Evolutionary conservation across 2,329 filamentous ascomycete genomes (phyloP), one percentile per base, ranked within the genome.

Genomic region (Neofusicoccum umdonicola): DNA sequence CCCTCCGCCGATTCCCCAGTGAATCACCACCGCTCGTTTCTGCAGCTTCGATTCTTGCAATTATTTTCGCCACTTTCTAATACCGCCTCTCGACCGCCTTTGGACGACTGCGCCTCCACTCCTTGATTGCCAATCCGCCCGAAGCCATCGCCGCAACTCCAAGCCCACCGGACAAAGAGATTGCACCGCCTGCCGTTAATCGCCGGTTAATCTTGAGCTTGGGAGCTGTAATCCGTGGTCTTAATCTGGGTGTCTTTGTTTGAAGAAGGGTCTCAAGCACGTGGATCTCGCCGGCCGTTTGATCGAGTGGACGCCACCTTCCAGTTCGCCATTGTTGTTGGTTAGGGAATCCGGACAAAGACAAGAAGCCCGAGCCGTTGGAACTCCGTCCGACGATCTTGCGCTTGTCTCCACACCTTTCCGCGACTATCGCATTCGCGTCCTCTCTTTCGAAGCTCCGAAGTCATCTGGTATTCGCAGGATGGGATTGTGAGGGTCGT

Each of bases 1-100:
- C 56, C n/a, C 8, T 12, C 63, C n/a, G 37, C 64, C 70, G 73
- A 73, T 76, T 76, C 73, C 54, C 67, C 69, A 68, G 69, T 42
- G 68, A 73, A 73, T 74, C 73, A 71, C 73, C 65, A 71, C 69
- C 73, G 65, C 69, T 74, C 73, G 60, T 75, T 76, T 67, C 17
- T 51, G 35, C 44, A 54, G 31, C 62, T 67, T 67, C 66, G 63
- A 57, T 69, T 67, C 64, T 62, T 67, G 67, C 67, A 52, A 51
- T 45, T 61, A 54, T 69, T 65, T 62, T 60, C 47, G 48, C 62
- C 68, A n/a, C 41, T 27, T 54, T 50, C 48, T 60, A 60, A 63
- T 64, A 58, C 13, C 42, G 51, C 54, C 34, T 56, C 68, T 68
- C 66, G 63, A 63, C 63, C 66, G 41, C 64, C 67, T 66, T 58